These are phyloP conservation scores for Schizophyllum commune DNA, from an alignment of 1,284 basidiomycete species.

Conservation along the genomic window DNA sequence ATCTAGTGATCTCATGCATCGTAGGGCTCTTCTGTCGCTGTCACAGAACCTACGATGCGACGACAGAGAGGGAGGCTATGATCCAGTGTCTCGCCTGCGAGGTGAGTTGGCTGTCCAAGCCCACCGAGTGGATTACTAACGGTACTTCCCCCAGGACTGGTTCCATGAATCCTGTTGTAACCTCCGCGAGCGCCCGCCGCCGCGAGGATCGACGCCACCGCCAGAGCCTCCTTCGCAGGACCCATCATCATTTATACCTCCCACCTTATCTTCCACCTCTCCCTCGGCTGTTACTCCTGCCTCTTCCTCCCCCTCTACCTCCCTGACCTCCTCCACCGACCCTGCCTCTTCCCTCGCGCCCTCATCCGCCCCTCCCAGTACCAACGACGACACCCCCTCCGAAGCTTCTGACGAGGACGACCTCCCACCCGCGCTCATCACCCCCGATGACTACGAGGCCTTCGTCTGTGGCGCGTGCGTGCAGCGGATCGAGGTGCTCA, in stretches of 20 bases:
- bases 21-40: slow-evolving; percentile 58
- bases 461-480: slow-evolving; percentile 67
- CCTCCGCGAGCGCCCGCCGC: slow-evolving; percentile 53
- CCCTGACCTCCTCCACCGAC: too few relatives aligned
- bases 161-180: slow-evolving; percentile 81
- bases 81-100: slow-evolving; percentile 78
- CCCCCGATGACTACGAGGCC: slow-evolving; percentile 59
- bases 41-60: slow-evolving; percentile 57
- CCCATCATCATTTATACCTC: too few relatives aligned
- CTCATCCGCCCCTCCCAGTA: slow-evolving; percentile 8
- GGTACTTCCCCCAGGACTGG: slow-evolving; percentile 56
- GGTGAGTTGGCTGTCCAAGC: slow-evolving; percentile 33
- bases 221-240: too few relatives aligned
- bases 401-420: slow-evolving; percentile 54
- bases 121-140: slow-evolving; percentile 7
- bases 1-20: too few relatives aligned
- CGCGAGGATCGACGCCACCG: slow-evolving; percentile 35
- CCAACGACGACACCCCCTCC: slow-evolving; percentile 31
- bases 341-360: too few relatives aligned
- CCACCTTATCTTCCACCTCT: too few relatives aligned
- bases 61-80: slow-evolving; percentile 71
- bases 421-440: slow-evolving; percentile 57
- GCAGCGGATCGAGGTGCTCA: slow-evolving; percentile 39
- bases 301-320: too few relatives aligned
- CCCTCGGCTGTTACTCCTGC: too few relatives aligned